Conservation (phyloP, 202 grass and related monocot species). For the Schoenoplectus triqueter region DNA sequence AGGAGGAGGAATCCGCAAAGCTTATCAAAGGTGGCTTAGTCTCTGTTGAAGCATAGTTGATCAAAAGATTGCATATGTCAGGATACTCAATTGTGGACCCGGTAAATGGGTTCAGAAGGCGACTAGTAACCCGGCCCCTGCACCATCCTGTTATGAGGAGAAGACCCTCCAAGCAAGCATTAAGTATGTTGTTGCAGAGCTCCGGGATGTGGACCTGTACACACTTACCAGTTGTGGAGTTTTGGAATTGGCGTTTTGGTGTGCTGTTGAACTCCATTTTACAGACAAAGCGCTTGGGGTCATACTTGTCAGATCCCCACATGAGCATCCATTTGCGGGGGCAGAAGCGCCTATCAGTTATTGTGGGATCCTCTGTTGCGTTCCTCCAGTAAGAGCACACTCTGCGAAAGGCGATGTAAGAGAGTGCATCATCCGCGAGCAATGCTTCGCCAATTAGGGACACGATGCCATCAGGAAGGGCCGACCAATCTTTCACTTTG, state of each 20-base stretch:
- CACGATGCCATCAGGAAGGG: neutral
- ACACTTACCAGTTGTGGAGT: neutral
- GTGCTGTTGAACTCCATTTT: neutral
- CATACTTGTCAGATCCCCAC: slow-evolving; percentile 6
- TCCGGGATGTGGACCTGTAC: neutral
- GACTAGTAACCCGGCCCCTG: neutral
- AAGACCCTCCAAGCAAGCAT: neutral
- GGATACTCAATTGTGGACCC: neutral
- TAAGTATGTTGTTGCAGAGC: neutral
- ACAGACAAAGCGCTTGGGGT: neutral
- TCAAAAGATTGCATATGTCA: neutral
- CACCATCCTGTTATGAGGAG: neutral
- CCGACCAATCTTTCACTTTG: neutral
- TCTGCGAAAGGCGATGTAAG: neutral
- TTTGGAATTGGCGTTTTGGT: neutral
- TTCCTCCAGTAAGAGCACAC: neutral
- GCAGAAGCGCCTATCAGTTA: neutral
- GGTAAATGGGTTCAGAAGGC: slow-evolving; percentile 14
- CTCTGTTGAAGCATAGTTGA: neutral
- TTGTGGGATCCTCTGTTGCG: neutral
- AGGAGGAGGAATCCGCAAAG: neutral
- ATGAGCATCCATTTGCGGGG: neutral
- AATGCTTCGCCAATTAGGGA: neutral
- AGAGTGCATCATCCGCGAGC: neutral
- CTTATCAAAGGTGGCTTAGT: neutral